Percentiles rank a stretch among this genome's conserved stretches.
Evolutionary conservation across 2,329 filamentous ascomycete genomes (phyloP).

Genomic region (Botrytis fabae): DNA sequence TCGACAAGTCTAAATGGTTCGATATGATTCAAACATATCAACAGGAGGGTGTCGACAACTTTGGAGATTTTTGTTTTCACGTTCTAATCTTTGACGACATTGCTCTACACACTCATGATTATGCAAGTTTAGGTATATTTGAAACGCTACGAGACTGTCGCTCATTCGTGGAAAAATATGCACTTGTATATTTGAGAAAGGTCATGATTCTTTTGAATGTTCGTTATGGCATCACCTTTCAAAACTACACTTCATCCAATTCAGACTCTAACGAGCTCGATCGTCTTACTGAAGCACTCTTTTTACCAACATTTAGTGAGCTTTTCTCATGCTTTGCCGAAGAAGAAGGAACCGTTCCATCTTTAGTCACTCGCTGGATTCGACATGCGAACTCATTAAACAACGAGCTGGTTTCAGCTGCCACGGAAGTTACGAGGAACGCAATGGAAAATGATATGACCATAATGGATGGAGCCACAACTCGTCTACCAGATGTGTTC

Average conservation of each 20-base stretch:
- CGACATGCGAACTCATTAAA: slow-evolving; percentile 33
- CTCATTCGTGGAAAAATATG: slow-evolving; percentile 73
- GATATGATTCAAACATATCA: slow-evolving; percentile 28
- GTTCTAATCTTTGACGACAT: slow-evolving; percentile 24
- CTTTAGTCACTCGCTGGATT: slow-evolving; percentile 70
- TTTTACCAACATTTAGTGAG: slow-evolving; percentile 75
- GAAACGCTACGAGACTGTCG: slow-evolving; percentile 56
- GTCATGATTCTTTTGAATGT: slow-evolving; percentile 79
- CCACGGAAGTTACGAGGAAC: background rate
- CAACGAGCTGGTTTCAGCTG: background rate
- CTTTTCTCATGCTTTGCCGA: slow-evolving; percentile 53
- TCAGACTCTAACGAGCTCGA: slow-evolving; percentile 75
- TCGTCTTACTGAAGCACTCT: slow-evolving; percentile 73
- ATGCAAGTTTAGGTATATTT: slow-evolving; percentile 57
- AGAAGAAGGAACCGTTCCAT: slow-evolving; percentile 41
- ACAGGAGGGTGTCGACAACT: slow-evolving; percentile 24
- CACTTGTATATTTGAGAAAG: slow-evolving; percentile 88
- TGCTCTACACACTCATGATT: slow-evolving; percentile 44
- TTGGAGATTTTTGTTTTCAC: slow-evolving; percentile 34
- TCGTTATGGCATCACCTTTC: slow-evolving; percentile 85
- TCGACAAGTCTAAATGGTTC: slow-evolving; percentile 53
- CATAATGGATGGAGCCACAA: background rate
- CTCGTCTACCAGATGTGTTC: background rate
- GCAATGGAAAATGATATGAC: background rate
- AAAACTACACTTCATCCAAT: slow-evolving; percentile 62